Percentiles rank a stretch among this genome's conserved stretches.
phyloP scores from a whole-genome alignment of 2,329 filamentous ascomycete genomes.

The Celoporthe dispersa region DNA sequence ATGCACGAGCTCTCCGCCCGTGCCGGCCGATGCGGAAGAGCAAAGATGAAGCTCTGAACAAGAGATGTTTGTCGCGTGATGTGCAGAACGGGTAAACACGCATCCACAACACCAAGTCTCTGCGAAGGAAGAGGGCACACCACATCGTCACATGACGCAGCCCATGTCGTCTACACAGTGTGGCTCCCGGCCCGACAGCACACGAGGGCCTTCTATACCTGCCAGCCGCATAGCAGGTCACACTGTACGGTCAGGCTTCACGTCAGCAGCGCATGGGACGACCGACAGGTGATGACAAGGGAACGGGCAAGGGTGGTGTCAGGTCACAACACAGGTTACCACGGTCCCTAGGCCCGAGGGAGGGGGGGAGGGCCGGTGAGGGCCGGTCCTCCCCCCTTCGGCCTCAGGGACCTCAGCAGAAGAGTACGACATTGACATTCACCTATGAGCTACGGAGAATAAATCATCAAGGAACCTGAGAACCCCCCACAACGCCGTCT shows the following conservation, averaged over 20 bases:
- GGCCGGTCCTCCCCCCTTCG: conserved; percentile 12
- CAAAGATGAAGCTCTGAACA: neutral
- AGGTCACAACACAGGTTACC: conserved; percentile 17
- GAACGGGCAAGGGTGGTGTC: conserved; percentile 3
- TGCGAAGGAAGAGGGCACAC: conserved; percentile 19
- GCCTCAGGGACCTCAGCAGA: conserved; percentile 3
- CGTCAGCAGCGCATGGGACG: conserved; percentile 24
- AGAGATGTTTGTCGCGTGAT: conserved; percentile 25
- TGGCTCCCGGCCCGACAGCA: neutral
- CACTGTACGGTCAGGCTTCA: conserved; percentile 25
- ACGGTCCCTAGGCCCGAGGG: neutral
- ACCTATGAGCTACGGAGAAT: conserved; percentile 17
- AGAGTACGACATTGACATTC: conserved; percentile 22
- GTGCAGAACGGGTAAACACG: conserved; percentile 12
- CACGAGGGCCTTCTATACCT: neutral
- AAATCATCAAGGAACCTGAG: conserved; percentile 20
- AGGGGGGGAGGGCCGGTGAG: neutral
- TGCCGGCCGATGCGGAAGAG: neutral
- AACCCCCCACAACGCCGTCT: conserved; percentile 21
- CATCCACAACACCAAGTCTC: neutral
- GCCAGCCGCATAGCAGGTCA: neutral
- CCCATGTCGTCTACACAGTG: conserved; percentile 20
- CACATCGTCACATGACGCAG: conserved; percentile 25
- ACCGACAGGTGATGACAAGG: conserved; percentile 22
- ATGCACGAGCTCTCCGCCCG: neutral